These are phyloP conservation scores for Monosporascus ibericus DNA, from an alignment of 2,329 filamentous ascomycete species.

Conservation along the genomic window DNA sequence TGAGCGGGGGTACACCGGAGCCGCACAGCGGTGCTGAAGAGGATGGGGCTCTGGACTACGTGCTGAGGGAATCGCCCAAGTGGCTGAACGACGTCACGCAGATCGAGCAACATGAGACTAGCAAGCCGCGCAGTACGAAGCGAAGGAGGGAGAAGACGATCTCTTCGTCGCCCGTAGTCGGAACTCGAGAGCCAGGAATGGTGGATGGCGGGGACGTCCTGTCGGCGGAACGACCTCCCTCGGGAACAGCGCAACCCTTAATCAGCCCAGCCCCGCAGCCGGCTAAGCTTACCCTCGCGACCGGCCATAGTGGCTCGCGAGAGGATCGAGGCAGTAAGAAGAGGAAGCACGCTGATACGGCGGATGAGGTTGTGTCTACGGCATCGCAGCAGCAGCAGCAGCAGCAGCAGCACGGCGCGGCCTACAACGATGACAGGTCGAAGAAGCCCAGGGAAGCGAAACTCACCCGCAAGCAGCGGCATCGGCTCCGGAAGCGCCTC, in stretches of 20 bases:
- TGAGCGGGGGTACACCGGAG: not conserved
- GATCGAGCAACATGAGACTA: not conserved
- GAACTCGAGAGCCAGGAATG: not conserved
- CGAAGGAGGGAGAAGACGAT: not conserved
- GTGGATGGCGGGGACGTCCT: not conserved
- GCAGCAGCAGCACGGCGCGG: not conserved
- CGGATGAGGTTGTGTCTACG: not conserved
- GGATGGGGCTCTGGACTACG: slow-evolving; percentile 13
- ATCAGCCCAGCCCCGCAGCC: not conserved
- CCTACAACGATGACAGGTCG: not conserved
- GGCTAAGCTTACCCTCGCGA: not conserved
- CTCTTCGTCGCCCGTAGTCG: not conserved
- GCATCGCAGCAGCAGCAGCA: not conserved
- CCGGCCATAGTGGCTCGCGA: not conserved
- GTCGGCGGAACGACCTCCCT: not conserved
- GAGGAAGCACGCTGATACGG: not conserved
- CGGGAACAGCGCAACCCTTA: not conserved
- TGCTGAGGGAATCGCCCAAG: slow-evolving; percentile 13
- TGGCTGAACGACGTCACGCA: slow-evolving; percentile 14
- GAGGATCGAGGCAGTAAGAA: not conserved
- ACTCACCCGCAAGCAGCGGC: not conserved
- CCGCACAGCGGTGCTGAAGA: slow-evolving; percentile 7
- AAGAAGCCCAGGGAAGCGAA: too few species aligned
- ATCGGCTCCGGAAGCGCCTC: not conserved
- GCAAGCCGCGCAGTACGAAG: not conserved